Base-by-base conservation (phyloP, 495 filamentous ascomycete genomes). In the Penicillium macrosclerotiorum region DNA sequence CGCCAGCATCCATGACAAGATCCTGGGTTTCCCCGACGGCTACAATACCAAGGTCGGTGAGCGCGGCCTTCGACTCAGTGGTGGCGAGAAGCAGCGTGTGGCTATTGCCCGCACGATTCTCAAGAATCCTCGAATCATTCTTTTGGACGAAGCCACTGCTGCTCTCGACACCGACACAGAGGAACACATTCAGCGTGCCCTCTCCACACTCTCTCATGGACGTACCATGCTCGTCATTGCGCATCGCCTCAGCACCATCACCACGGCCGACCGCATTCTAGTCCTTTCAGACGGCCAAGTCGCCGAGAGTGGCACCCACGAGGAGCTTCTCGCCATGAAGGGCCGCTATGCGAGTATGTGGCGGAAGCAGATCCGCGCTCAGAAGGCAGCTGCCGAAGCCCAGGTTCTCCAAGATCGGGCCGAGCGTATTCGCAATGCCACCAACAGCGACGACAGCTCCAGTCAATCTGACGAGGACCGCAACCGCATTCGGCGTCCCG, bases 21-120 rank as follows among this genome's bases (percentile, higher is more conserved):
- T 98, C 56, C 62, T 95, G 65, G 78, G 79, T 24, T 97, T 98
- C 75, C 92, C 94, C 0, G 93, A 98, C 56, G 82, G 84, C 5
- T 98, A 98, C 61, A 65, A 84, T 24, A 95, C 94, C 25, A 91
- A 88, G 65, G 93, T 98, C 17, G 93, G 93, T 52, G 93, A 98
- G 66, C 89, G 93, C 35, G 93, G 93, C 16, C 76, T 97, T 9
- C 84, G 92, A 6, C 79, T 98, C 7, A 95, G 89, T 37, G 93
- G 93, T 14, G 93, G 93, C 26, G 93, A 98, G 69, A 96, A 96
- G 67, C 93, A 98, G 66, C 87, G 93, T 23, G 89, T 97, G 30
- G 93, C 93, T 7, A 98, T 98, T 60, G 94, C 93, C 34, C 85
- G 93, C 31, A 96, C 93, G 9, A 95, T 98, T 45, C 74, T 98